Evolutionary conservation across 2,329 filamentous ascomycete species (phyloP), one percentile per base, ranked within the genome.

Genomic region (Sporothrix globosa): DNA sequence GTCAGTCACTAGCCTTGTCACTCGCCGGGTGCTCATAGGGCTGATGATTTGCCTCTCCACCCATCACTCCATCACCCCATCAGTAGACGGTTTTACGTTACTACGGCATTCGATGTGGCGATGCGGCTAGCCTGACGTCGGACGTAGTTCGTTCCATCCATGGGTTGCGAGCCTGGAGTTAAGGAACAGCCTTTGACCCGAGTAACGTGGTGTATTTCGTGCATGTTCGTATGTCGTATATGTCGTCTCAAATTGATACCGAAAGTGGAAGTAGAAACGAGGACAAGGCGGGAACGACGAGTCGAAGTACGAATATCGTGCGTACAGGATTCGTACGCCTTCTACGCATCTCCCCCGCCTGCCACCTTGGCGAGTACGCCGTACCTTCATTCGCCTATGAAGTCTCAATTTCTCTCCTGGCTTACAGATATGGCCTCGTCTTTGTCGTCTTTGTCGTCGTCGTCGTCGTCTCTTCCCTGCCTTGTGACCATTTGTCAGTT

Each of bases 31-130:
- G n/a, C 34, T 39, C 56, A 61, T 44, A 61, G 56, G 56, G 34
- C 56, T 61, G 56, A 13, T 41, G 39, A 11, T 58, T 13, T 39
- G 17, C 7, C 53, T 19, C 30, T 34, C 53, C 19, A 34, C 27
- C 11, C 54, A 39, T n/a, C 56, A 60, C 56, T 14, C 34, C 34
- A 44, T 24, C 11, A 44, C 34, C 44, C 56, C 56, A 24, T 56
- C 10, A 44, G 2, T 44, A 14, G 56, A 61, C 34, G 11, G 34
- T 44, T 61, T 61, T 44, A 44, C 56, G 56, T 7, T 60, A 60
- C 56, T 14, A 60, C 34, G 56, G 34, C 56, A n/a, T 44, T 60
- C 56, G 34, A n/a, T 44, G 34, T 60, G n/a, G 56, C 56, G 30
- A 34, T 34, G 41, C 13, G 56, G 56, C 10, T 34, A 14, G 53